Evolutionary conservation across 1,139 yeast genomes (phyloP).

Genomic region (Entelexis paramagnoliae): DNA sequence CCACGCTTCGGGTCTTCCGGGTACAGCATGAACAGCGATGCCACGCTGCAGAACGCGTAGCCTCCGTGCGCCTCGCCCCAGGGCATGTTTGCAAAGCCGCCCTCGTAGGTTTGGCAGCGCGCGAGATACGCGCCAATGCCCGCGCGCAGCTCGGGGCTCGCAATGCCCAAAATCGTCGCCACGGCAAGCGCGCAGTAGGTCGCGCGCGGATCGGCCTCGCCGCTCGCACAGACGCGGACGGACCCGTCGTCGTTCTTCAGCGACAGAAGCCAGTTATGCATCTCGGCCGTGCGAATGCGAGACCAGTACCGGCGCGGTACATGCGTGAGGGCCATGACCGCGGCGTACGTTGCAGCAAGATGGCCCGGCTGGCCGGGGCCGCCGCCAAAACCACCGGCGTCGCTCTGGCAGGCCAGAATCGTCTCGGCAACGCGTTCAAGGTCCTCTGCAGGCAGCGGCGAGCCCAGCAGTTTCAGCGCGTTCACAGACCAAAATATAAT

Average conservation of each 20-base stretch:
- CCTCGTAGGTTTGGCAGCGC: constrained; percentile 81
- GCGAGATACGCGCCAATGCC: constrained; percentile 53
- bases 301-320: constrained; percentile 40
- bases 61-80: constrained; percentile 94
- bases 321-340: constrained; percentile 50
- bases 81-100: constrained; percentile 84
- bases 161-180: constrained; percentile 54
- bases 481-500: constrained; percentile 74
- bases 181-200: constrained; percentile 76
- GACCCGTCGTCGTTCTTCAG: constrained; percentile 65
- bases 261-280: constrained; percentile 55
- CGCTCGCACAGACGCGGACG: constrained; percentile 60
- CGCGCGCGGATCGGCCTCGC: constrained; percentile 81
- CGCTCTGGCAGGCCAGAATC: constrained; percentile 29
- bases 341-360: constrained; percentile 78
- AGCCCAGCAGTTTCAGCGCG: constrained; percentile 39
- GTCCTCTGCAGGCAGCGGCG: constrained; percentile 22
- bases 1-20: constrained; percentile 26
- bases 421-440: constrained; percentile 28
- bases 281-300: constrained; percentile 36
- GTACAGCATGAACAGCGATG: constrained; percentile 49
- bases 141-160: constrained; percentile 48
- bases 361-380: constrained; percentile 76
- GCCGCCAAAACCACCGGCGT: constrained; percentile 59
- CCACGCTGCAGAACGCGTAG: constrained; percentile 81